Evolutionary conservation across 140 eudicot genomes (phyloP).

Genomic region (Senecio squalidus): DNA sequence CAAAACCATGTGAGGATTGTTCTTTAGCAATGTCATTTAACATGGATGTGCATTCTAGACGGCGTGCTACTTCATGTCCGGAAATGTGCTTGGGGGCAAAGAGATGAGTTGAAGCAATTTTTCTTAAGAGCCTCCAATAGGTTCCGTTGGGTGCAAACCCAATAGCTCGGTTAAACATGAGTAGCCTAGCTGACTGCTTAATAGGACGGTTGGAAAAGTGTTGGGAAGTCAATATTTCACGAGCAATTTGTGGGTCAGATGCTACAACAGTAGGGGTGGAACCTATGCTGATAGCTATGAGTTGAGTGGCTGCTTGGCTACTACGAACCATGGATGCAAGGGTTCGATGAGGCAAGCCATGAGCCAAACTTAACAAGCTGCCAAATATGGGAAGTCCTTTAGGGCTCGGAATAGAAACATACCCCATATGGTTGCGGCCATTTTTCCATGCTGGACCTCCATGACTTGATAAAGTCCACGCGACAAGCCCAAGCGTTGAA

Average conservation of each 20-base stretch:
- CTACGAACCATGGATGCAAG: slow-evolving; percentile 47
- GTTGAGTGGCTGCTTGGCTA: slow-evolving; percentile 33
- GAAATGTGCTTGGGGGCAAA: slow-evolving; percentile 56
- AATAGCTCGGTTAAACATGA: slow-evolving; percentile 66
- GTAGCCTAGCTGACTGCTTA: slow-evolving; percentile 57
- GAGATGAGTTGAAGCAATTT: slow-evolving; percentile 52
- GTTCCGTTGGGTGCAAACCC: slow-evolving; percentile 69
- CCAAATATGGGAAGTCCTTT: slow-evolving; percentile 60
- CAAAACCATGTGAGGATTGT: slow-evolving; percentile 27
- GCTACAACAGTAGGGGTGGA: slow-evolving; percentile 53
- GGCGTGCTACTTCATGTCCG: slow-evolving; percentile 42
- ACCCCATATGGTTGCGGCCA: slow-evolving; percentile 39
- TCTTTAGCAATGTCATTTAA: slow-evolving; percentile 29
- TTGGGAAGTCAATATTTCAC: slow-evolving; percentile 55
- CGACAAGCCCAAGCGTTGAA: slow-evolving; percentile 21
- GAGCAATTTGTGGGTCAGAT: slow-evolving; percentile 48
- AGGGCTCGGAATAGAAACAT: slow-evolving; percentile 55
- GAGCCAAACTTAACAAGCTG: slow-evolving; percentile 47
- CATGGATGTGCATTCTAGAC: slow-evolving; percentile 45
- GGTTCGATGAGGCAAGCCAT: slow-evolving; percentile 70
- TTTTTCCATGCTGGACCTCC: slow-evolving; percentile 75
- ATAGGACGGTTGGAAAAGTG: slow-evolving; percentile 65
- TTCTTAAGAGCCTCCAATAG: slow-evolving; percentile 63
- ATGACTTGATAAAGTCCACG: slow-evolving; percentile 46
- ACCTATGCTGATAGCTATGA: slow-evolving; percentile 71